Base-by-base conservation (phyloP, 2,329 filamentous ascomycete species). In the Zasmidium cellare region DNA sequence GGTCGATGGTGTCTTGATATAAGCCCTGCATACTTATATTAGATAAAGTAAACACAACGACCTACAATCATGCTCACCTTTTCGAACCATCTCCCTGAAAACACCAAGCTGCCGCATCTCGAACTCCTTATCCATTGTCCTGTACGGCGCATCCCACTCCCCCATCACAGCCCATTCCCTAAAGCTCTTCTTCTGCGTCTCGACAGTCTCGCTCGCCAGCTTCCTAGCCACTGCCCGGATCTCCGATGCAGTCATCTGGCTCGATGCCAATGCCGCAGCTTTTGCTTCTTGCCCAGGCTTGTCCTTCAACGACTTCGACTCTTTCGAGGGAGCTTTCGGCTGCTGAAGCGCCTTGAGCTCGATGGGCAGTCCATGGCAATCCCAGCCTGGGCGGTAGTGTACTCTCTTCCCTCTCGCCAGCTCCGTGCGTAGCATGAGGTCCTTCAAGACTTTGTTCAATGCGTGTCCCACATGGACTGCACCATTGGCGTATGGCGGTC, bases 301-400 rank as follows among this genome's bases (percentile, higher is more conserved):
- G 20, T 66, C 65, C 68, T 77, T 71, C 72, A 80, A 69, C 23
- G 66, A 64, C 20, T 76, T 69, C n/a, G 75, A 71, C 60, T 48
- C 51, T 22, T 56, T 67, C 49, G n/a, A 46, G 18, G 47, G 59
- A 61, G 61, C 73, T 73, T 65, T 75, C 70, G 64, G 77, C 75
- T 67, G 65, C 67, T 89, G 89, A 16, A 99, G 82, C 22, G 92
- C 94, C 76, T 97, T 99, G 67, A 97, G 83, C 80, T 99, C 94
- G 70, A 99, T 99, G 1, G 94, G 94, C 50, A 99, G 82, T 0
- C 94, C 94, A 79, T 99, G 94, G 65, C 94, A 99, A 73, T 99
- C 96, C 94, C 94, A 99, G 47, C 94, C 93, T 1, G 94, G 94
- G 16, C 92, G 81, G 70, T 96, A 99, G 41, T 86, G 81, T 31